Evolutionary conservation across 2,329 filamentous ascomycete species (phyloP).

Genomic region (Phyllosticta ampelicida): DNA sequence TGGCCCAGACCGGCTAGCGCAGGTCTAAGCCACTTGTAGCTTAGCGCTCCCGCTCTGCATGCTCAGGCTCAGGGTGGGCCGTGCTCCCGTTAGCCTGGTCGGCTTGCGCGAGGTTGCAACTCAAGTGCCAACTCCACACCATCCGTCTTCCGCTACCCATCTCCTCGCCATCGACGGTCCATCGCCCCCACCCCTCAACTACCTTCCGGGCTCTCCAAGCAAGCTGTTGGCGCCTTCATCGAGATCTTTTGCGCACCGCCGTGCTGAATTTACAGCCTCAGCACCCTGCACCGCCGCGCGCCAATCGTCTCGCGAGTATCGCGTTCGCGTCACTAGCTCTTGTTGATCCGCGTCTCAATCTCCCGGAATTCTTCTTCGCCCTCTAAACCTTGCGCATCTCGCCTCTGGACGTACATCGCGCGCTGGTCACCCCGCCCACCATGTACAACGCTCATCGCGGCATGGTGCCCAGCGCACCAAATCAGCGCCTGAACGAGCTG

Average conservation of each 20-base stretch:
- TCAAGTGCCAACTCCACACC: conserved; percentile 3
- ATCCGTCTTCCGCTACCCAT: conserved; percentile 1
- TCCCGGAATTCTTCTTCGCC: not conserved
- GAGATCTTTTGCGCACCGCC: conserved; percentile 5
- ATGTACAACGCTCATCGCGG: conserved; percentile 87
- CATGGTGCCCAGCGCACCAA: conserved; percentile 59
- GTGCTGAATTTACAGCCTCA: conserved; percentile 3
- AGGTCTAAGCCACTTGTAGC: not conserved
- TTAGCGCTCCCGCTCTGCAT: not conserved
- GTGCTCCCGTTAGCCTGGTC: not conserved
- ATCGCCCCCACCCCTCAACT: conserved; percentile 12
- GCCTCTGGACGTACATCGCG: not conserved
- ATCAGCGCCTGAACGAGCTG: conserved; percentile 74
- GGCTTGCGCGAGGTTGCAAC: not conserved
- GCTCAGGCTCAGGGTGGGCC: not conserved
- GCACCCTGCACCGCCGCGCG: not conserved
- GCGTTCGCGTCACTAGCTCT: conserved; percentile 3
- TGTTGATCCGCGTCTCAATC: not conserved
- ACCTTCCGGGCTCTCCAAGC: not conserved
- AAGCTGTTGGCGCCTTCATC: not conserved
- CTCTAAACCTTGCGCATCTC: not conserved
- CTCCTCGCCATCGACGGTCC: conserved; percentile 1
- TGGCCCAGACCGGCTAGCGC: not conserved
- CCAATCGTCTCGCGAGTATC: not conserved
- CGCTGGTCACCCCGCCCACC: conserved; percentile 14